Evolutionary conservation across 352 stramenopile species (phyloP), one percentile per base, ranked within the genome.

Genomic region (Phytophthora lateralis): DNA sequence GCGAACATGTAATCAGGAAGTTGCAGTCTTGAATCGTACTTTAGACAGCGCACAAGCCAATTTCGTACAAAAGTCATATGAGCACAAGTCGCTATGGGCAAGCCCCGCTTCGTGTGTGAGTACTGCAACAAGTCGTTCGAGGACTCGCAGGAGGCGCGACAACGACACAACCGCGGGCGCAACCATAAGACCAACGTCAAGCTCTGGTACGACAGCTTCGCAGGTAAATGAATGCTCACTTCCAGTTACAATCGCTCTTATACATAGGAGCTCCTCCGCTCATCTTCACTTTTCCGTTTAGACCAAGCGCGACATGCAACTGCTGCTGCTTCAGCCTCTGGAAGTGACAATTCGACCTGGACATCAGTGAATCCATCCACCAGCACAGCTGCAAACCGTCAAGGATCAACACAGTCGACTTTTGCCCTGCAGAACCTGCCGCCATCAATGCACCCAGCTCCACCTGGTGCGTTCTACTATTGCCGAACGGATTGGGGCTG

Each of bases 101-200:
- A 71, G 59, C 38, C 59, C 14, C 87, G 76, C 56, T 91, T 80
- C 54, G 57, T 66, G 44, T 95, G 86, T 57, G 81, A 78, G 60
- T 93, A 95, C 61, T 95, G 86, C 67, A 75, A 93, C 62, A 90
- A 92, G 66, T 72, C 72, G 41, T 93, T 91, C 63, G 82, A 91
- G 41, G 82, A 95, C 68, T 89, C 84, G 42, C 71, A 84, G 42
- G 84, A 92, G 20, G 74, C 84, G 43, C 76, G 86, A 21, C 75
- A 76, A 41, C 76, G 83, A 47, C 86, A 95, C 59, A 76, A 77
- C 32, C 73, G 63, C 8, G 86, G 86, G 0, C 82, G 86, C 50
- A 87, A 81, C 53, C 86, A 95, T 64, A 89, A 85, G 53, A 55
- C 73, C 17, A 95, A 95, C 63, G 86, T 95, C 41, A 91, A 93